Conservation (phyloP, 768 basidiomycete genomes). For the Mycena albidolilacea region DNA sequence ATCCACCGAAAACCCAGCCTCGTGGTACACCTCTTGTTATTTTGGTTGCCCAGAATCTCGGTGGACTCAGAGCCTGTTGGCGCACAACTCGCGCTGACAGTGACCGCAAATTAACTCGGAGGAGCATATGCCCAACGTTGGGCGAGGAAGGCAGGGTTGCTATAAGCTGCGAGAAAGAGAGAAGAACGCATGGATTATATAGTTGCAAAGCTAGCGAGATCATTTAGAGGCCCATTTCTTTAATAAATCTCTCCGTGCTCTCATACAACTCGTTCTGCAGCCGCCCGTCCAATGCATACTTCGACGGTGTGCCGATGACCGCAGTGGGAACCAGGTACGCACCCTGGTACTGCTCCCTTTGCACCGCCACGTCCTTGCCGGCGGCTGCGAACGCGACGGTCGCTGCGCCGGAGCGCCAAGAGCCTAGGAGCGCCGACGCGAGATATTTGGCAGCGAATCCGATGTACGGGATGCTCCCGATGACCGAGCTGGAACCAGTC, state of each 20-base stretch:
- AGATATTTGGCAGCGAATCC: slow-evolving; percentile 39
- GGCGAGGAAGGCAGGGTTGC: too few relatives aligned
- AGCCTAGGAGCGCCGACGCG: slow-evolving; percentile 36
- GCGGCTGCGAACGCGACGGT: slow-evolving; percentile 49
- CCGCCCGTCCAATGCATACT: slow-evolving; percentile 36
- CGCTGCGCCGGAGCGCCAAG: slow-evolving; percentile 45
- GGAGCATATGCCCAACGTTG: too few relatives aligned
- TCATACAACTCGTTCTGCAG: slow-evolving; percentile 48
- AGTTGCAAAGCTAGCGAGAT: too few relatives aligned
- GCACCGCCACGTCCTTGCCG: slow-evolving; percentile 39
- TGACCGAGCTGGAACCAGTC: slow-evolving; percentile 2
- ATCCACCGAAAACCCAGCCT: too few relatives aligned
- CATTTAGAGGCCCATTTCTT: too few relatives aligned
- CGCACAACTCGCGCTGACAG: too few relatives aligned
- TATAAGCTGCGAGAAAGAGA: too few relatives aligned
- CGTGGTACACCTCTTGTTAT: too few relatives aligned
- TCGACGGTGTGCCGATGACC: slow-evolving; percentile 12
- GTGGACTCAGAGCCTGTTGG: too few relatives aligned
- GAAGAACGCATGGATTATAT: too few relatives aligned
- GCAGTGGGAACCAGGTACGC: slow-evolving; percentile 47
- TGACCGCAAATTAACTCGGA: too few relatives aligned
- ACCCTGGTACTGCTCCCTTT: slow-evolving; percentile 46
- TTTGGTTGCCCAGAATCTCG: too few relatives aligned
- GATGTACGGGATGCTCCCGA: slow-evolving; percentile 11
- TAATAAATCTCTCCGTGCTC: slow-evolving; percentile 42